Evolutionary conservation across 2,329 filamentous ascomycete species (phyloP), one percentile per base, ranked within the genome.

Genomic region (Trichoderma endophyticum): DNA sequence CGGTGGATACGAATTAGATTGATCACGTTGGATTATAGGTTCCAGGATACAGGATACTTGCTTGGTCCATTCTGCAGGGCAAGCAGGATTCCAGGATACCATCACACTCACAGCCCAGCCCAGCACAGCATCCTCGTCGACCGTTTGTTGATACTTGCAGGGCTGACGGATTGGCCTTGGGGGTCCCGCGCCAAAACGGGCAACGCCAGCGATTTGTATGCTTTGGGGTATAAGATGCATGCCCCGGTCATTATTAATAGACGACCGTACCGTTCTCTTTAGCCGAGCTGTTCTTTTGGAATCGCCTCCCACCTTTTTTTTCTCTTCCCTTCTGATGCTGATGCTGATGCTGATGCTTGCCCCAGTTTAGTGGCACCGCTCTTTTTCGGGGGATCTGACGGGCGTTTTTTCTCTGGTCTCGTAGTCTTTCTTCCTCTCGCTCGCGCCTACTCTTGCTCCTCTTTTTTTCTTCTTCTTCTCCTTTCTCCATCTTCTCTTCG

Each of bases 21-120:
- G 36, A 64, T 64, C 61, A 64, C 61, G 61, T 64, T 64, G 61
- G 61, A 64, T 64, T 51, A 64, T 63, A 48, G 34, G 24, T 39
- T 30, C 36, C 61, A 18, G 36, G 24, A 21, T 30, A 60, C 18
- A 34, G 32, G 57, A 24, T 21, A 18, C n/a, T 18, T 7, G 14
- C 3, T 2, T 32, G 30, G 30, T 32, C 30, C 30, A 32, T 32
- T 32, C 11, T 34, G 32, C 32, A 34, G 5, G 39, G 36, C 36
- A 43, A 43, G 7, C 36, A 48, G 43, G 43, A 48, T 48, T n/a
- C 56, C 26, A 32, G 56, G 26, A 59, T 59, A 6, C 4, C 14
- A n/a, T 21, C 8, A 21, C 39, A 4, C 4, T 36, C 34, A 36
- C 34, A 36, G 34, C 34, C 34, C 34, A 21, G 18, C n/a, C 43